A percentile compares a stretch with the other conserved stretches of the same genome.
These are phyloP conservation scores for Phylloporus sp. DNA, from an alignment of 1,284 basidiomycete genomes.

Conservation along the genomic window DNA sequence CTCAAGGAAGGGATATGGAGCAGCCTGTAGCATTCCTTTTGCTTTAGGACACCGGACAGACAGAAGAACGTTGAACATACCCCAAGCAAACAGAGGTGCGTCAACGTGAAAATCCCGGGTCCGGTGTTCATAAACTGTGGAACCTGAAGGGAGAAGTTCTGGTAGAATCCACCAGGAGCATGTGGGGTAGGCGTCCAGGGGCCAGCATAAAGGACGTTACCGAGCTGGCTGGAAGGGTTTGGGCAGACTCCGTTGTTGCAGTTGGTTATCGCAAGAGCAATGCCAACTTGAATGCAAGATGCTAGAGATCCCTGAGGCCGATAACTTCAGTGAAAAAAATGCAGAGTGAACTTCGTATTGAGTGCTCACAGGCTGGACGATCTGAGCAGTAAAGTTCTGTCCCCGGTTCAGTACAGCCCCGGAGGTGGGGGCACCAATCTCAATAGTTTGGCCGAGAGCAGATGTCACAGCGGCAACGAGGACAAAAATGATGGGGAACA, in stretches of 20 bases:
- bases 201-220: slow-evolving; percentile 34
- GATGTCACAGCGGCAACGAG: slow-evolving; percentile 11
- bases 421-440: slow-evolving; percentile 26
- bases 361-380: slow-evolving; percentile 27
- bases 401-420: slow-evolving; percentile 22
- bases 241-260: slow-evolving; percentile 30
- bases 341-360: too few relatives aligned
- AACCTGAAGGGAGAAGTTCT: slow-evolving; percentile 34
- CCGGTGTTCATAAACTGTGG: slow-evolving; percentile 12
- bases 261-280: slow-evolving; percentile 30
- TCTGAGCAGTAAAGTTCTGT: slow-evolving; percentile 20
- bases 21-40: slow-evolving; percentile 12
- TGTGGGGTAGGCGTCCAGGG: slow-evolving; percentile 33
- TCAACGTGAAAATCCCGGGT: slow-evolving; percentile 35
- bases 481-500: slow-evolving; percentile 7
- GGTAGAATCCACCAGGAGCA: slow-evolving; percentile 29
- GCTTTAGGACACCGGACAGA: slow-evolving; percentile 8
- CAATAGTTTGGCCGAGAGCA: slow-evolving; percentile 34
- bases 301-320: slow-evolving; percentile 23
- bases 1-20: slow-evolving; percentile 6
- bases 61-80: slow-evolving; percentile 18
- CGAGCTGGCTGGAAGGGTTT: slow-evolving; percentile 23
- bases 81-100: slow-evolving; percentile 36
- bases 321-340: background rate
- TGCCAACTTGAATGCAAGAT: slow-evolving; percentile 34